phyloP scores from a whole-genome alignment of 106 monocot genomes.

The Phalaenopsis equestris region DNA sequence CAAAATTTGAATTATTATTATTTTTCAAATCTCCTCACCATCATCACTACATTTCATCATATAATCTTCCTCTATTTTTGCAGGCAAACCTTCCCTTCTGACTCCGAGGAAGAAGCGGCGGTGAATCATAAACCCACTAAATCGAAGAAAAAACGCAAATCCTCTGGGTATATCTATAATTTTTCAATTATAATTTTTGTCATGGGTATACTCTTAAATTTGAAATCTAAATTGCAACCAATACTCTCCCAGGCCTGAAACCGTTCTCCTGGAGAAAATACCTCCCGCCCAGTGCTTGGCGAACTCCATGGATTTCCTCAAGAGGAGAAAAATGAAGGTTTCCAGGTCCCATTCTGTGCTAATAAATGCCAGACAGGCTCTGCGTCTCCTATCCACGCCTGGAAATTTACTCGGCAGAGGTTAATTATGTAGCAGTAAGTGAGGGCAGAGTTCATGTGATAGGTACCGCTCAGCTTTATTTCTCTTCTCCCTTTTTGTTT shows the following conservation, averaged over 20 bases:
- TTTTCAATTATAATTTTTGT: too few species aligned
- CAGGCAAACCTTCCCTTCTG: constrained; percentile 65
- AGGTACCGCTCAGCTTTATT: too few species aligned
- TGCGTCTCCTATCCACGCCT: constrained; percentile 47
- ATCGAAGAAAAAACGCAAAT: constrained; percentile 54
- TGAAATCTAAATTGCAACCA: too few species aligned
- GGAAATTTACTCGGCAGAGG: constrained; percentile 39
- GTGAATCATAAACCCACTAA: constrained; percentile 24
- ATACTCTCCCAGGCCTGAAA: constrained; percentile 40
- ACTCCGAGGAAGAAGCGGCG: constrained; percentile 58
- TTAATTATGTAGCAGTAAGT: neutral
- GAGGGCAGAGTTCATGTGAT: too few species aligned
- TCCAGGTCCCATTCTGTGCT: constrained; percentile 52
- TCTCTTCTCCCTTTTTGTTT: too few species aligned
- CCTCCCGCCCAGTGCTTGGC: constrained; percentile 43
- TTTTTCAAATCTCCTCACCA: neutral
- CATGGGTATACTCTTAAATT: too few species aligned
- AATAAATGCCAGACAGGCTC: constrained; percentile 56
- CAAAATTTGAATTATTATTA: neutral
- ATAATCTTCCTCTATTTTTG: neutral
- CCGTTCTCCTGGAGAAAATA: constrained; percentile 60
- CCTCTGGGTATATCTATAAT: constrained; percentile 33
- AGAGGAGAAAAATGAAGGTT: constrained; percentile 71
- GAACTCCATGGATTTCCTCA: constrained; percentile 69
- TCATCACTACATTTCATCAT: neutral